Conservation (phyloP, 192 early-diverging fungal genomes). For the Jimgerdemannia lactiflua region DNA sequence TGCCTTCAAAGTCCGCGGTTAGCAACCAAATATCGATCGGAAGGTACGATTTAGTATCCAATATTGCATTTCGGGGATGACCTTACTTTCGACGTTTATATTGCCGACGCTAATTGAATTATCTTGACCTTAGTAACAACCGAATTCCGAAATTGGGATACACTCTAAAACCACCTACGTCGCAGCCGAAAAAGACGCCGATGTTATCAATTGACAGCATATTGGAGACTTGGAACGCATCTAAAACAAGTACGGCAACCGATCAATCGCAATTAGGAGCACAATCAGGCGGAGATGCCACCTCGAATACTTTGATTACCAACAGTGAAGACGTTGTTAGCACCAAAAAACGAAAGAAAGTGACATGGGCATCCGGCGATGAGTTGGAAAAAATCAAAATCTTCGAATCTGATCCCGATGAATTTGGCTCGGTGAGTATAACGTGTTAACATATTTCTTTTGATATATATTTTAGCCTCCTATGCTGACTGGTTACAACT, state of each 20-base stretch:
- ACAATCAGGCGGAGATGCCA: not conserved
- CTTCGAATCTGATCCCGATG: constrained; percentile 15
- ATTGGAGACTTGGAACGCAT: not conserved
- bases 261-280: not conserved
- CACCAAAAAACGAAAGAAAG: not conserved
- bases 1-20: not conserved
- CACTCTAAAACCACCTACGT: not conserved
- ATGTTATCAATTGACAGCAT: not conserved
- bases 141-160: not conserved
- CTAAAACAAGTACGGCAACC: not conserved
- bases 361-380: not conserved
- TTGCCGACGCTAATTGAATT: not conserved
- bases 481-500: no score
- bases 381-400: not conserved
- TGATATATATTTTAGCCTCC: no score
- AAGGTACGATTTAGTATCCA: no score
- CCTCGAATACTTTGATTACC: not conserved
- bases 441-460: not conserved
- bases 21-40: not conserved
- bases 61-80: no score
- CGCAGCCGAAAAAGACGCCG: not conserved
- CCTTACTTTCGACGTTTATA: no score
- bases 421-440: not conserved
- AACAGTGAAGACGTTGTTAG: not conserved
- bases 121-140: not conserved